phyloP scores from a whole-genome alignment of 169 alveolate species.

The Plasmodium knowlesi region DNA sequence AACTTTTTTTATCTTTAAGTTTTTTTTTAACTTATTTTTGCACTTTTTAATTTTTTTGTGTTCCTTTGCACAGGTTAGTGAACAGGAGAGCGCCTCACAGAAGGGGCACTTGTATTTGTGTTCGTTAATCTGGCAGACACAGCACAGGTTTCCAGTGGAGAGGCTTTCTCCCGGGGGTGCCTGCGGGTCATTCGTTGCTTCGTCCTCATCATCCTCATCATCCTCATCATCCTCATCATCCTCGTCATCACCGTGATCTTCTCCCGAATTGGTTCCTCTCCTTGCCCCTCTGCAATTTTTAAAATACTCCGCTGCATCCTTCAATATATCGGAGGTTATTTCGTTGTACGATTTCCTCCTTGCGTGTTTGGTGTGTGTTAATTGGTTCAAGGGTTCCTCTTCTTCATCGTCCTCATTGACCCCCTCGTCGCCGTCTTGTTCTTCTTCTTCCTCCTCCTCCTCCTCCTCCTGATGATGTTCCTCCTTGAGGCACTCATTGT shows the following conservation, averaged over 20 bases:
- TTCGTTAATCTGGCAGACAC: constrained; percentile 20
- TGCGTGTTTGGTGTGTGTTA: not conserved
- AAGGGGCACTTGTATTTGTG: constrained; percentile 47
- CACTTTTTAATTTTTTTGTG: constrained; percentile 44
- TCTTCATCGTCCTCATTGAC: not conserved
- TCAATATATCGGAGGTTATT: not conserved
- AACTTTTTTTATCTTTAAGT: constrained; percentile 21
- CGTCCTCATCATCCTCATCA: not conserved
- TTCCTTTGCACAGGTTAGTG: constrained; percentile 26
- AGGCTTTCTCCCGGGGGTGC: not conserved
- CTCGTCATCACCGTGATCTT: not conserved
- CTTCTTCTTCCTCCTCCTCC: not conserved
- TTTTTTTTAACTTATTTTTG: constrained; percentile 46
- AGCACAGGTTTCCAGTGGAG: not conserved
- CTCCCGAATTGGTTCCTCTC: not conserved
- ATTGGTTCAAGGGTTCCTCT: not conserved
- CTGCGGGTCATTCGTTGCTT: too few relatives aligned
- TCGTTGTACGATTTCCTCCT: not conserved
- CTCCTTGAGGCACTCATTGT: not conserved
- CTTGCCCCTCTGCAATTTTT: not conserved
- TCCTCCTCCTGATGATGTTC: not conserved
- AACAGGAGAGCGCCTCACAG: constrained; percentile 30
- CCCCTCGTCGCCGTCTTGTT: too few relatives aligned
- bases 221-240: not conserved
- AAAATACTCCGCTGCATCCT: constrained; percentile 21